These are phyloP conservation scores for Solanum chmielewskii DNA, from an alignment of 257 asterid genomes.

Conservation along the genomic window DNA sequence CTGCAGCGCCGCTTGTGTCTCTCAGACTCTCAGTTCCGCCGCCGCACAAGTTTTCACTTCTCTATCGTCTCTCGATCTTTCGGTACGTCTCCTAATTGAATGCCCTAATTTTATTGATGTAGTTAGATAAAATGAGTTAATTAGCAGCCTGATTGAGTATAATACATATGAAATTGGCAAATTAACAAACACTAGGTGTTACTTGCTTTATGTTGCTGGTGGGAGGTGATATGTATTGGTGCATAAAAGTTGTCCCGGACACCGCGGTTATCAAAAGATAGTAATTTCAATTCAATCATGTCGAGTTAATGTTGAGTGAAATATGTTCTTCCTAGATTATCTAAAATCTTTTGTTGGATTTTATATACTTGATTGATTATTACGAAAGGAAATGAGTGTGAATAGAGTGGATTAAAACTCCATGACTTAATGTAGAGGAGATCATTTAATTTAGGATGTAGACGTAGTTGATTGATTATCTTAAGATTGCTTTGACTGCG, in stretches of 20 bases:
- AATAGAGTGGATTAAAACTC: background rate
- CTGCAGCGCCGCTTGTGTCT: constrained; percentile 51
- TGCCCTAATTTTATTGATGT: background rate
- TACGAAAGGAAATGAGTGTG: background rate
- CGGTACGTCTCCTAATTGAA: constrained; percentile 29
- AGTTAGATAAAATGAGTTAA: background rate
- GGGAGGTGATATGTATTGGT: background rate
- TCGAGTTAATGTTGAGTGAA: background rate
- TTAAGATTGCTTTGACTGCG: background rate
- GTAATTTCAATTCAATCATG: background rate
- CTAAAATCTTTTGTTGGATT: background rate
- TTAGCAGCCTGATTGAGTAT: background rate
- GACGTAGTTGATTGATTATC: background rate
- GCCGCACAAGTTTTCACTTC: constrained; percentile 36
- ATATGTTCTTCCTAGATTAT: background rate
- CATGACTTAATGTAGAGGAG: background rate
- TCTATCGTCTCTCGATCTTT: constrained; percentile 46
- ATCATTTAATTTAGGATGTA: background rate
- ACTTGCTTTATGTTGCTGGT: background rate
- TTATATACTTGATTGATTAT: background rate
- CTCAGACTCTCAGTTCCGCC: constrained; percentile 20
- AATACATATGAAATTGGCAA: background rate
- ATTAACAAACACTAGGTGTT: background rate
- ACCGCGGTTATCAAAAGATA: background rate
- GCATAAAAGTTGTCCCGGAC: background rate